These are phyloP conservation scores for Trypanosoma cruzi DNA, from an alignment of 208 protist species.

Conservation along the genomic window DNA sequence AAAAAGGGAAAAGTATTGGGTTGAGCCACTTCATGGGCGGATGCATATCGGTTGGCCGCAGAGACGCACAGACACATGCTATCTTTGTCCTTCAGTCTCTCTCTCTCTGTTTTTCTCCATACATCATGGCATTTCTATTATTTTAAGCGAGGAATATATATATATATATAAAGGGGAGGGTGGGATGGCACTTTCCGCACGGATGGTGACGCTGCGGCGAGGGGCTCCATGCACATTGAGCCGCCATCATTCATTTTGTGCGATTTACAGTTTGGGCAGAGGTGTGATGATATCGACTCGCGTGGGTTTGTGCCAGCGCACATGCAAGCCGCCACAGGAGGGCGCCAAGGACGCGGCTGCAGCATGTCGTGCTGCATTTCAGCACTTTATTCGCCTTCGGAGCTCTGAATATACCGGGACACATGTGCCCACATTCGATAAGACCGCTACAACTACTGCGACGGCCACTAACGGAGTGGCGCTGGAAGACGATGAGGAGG, in stretches of 20 bases:
- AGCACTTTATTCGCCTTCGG: constrained; percentile 12
- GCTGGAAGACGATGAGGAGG: background rate
- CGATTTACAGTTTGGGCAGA: background rate
- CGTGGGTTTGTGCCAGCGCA: background rate
- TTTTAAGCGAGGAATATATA: no score
- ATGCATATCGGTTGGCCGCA: background rate
- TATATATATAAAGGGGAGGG: no score
- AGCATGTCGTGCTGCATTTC: constrained; percentile 7
- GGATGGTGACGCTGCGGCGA: background rate
- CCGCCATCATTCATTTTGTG: background rate
- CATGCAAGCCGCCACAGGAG: no score
- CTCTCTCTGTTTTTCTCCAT: background rate
- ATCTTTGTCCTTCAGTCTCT: background rate
- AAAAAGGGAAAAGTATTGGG: no score
- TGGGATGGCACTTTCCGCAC: background rate
- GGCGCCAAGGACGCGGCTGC: background rate
- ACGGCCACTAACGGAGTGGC: background rate
- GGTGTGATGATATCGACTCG: background rate
- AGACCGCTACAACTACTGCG: background rate
- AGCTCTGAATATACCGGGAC: constrained; percentile 12
- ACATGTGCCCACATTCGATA: background rate
- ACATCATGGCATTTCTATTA: background rate
- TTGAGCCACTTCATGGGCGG: no score
- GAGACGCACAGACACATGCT: background rate
- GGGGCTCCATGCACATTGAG: background rate